These are phyloP conservation scores for Kitagawia praeruptora DNA, from an alignment of 129 eudicot species.

Conservation along the genomic window DNA sequence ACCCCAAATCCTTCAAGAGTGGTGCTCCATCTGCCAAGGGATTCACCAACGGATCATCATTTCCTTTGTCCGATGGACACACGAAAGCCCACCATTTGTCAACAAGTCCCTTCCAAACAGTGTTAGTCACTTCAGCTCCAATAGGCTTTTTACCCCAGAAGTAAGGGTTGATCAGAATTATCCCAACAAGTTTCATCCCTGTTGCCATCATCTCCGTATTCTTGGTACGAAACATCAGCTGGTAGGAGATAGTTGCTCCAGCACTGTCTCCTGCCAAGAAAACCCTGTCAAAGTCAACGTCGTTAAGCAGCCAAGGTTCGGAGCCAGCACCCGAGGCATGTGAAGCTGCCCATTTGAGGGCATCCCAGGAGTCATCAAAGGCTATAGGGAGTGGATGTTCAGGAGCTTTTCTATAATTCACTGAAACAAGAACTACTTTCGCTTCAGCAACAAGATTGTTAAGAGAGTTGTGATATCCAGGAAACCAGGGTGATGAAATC, in stretches of 20 bases:
- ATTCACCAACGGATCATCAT: constrained; percentile 58
- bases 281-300: constrained; percentile 38
- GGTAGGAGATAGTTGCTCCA: constrained; percentile 68
- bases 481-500: constrained; percentile 19
- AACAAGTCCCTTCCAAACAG: constrained; percentile 42
- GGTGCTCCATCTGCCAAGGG: constrained; percentile 58
- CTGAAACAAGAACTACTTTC: constrained; percentile 19
- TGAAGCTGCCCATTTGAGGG: constrained; percentile 50
- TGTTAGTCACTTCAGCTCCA: constrained; percentile 45
- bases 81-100: constrained; percentile 80
- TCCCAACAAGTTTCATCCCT: constrained; percentile 28
- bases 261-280: constrained; percentile 81
- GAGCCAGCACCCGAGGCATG: constrained; percentile 29
- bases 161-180: constrained; percentile 52
- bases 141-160: constrained; percentile 72
- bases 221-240: constrained; percentile 26
- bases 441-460: constrained; percentile 20
- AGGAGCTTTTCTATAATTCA: constrained; percentile 35
- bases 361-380: constrained; percentile 35
- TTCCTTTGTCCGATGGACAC: constrained; percentile 46
- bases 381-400: constrained; percentile 32
- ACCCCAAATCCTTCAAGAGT: constrained; percentile 33
- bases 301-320: constrained; percentile 42
- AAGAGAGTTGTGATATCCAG: constrained; percentile 18
- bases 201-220: neutral